Evolutionary conservation across 2,329 filamentous ascomycete genomes (phyloP), one percentile per base, ranked within the genome.

Genomic region (Amauroascus verrucosus): DNA sequence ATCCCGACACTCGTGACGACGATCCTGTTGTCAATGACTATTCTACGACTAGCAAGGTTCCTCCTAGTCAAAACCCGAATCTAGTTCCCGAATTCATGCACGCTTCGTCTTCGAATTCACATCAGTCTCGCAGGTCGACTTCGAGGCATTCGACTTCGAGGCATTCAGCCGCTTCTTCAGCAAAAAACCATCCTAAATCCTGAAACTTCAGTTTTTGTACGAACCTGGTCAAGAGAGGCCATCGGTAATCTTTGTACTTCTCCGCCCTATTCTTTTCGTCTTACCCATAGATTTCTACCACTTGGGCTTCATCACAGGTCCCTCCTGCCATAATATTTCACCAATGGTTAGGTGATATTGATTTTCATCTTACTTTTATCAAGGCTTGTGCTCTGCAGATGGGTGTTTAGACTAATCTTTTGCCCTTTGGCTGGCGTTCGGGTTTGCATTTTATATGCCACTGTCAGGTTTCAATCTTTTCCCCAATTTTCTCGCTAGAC

Each of bases 21-120:
- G 73, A 75, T 56, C 72, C 68, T n/a, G 63, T 75, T 22, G 64
- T 75, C 53, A 65, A 60, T 5, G 62, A 72, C 26, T 61, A 60
- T 46, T 61, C 64, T 6, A 51, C 63, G 2, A 59, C 65, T 2
- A 67, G 64, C 30, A 65, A 65, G 28, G 63, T 66, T 2, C 72
- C 73, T 30, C 73, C 72, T 0, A 75, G 72, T 53, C 73, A 76
- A 57, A 72, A 74, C 53, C 71, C 72, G 2, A 68, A 72, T 33
- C 58, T 75, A 7, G 64, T 68, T 41, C 72, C 72, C 1, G 68
- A 68, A 57, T 74, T 74, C 56, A 68, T 71, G 43, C 66, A 73
- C 59, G 67, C 64, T 3, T 69, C 71, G 4, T 35, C 45, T 35
- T 48, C 45, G 16, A 48, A 37, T 45, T n/a, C n/a, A n/a, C 11